Conservation (phyloP, 2,329 filamentous ascomycete genomes). For the Madurella fahalii region DNA sequence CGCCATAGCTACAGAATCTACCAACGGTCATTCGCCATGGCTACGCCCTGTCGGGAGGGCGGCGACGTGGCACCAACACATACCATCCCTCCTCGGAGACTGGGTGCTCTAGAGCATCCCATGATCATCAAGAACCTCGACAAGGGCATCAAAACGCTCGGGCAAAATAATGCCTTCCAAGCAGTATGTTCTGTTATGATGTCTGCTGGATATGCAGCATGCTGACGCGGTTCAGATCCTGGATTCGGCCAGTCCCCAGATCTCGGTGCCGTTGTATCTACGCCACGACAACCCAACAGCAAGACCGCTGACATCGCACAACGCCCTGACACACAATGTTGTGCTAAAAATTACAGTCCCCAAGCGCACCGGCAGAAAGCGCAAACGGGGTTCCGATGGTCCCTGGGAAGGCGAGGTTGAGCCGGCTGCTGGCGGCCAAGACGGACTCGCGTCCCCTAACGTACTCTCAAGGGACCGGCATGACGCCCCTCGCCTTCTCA, state of each 20-base stretch:
- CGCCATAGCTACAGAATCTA: background rate
- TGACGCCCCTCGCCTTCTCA: conserved; percentile 53
- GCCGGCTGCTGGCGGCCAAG: conserved; percentile 26
- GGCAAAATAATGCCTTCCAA: conserved; percentile 35
- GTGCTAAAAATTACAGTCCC: conserved; percentile 84
- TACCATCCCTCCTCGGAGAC: conserved; percentile 35
- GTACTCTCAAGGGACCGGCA: conserved; percentile 43
- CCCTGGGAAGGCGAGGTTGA: conserved; percentile 53
- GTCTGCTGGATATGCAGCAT: background rate
- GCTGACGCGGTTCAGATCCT: conserved; percentile 37
- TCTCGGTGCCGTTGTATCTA: conserved; percentile 65
- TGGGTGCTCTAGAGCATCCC: conserved; percentile 43
- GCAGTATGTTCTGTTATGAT: conserved; percentile 28
- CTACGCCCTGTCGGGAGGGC: conserved; percentile 1
- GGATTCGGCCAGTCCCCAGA: conserved; percentile 41
- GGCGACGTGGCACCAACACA: conserved; percentile 33
- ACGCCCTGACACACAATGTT: conserved; percentile 73
- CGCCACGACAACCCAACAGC: conserved; percentile 75
- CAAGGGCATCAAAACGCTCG: conserved; percentile 40
- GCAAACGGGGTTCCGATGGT: conserved; percentile 71
- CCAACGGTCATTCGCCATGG: conserved; percentile 6
- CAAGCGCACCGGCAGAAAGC: conserved; percentile 78
- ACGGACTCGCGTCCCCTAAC: conserved; percentile 18
- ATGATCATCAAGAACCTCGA: conserved; percentile 39
- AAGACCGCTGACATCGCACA: conserved; percentile 72